phyloP scores from a whole-genome alignment of 108 stramenopile species.

The Cyclotella distinguenda region DNA sequence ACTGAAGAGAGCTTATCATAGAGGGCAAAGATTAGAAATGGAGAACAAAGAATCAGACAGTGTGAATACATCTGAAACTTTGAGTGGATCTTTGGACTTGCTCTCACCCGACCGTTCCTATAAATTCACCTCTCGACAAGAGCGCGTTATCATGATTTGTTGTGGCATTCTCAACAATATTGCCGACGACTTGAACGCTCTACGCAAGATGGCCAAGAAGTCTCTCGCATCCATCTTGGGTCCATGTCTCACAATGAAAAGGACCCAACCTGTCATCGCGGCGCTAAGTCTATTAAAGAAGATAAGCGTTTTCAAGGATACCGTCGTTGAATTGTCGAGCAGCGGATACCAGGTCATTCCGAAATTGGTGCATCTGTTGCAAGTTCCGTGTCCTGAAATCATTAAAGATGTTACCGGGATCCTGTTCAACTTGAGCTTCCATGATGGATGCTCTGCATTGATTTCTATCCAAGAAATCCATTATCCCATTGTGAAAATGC shows the following conservation, averaged over 20 bases:
- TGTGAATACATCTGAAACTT: neutral
- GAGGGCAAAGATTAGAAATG: neutral
- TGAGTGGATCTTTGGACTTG: neutral
- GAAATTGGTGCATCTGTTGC: slow-evolving; percentile 8
- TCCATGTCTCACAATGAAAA: slow-evolving; percentile 9
- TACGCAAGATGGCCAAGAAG: slow-evolving; percentile 38
- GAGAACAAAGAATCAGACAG: neutral
- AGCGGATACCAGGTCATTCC: slow-evolving; percentile 11
- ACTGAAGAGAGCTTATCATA: slow-evolving; percentile 20
- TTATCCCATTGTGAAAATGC: slow-evolving; percentile 1
- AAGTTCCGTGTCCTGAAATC: neutral
- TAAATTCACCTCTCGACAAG: slow-evolving; percentile 18
- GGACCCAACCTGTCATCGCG: neutral
- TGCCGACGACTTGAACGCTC: slow-evolving; percentile 18
- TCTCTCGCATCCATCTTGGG: slow-evolving; percentile 10
- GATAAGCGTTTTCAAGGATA: slow-evolving; percentile 26
- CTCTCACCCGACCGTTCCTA: neutral
- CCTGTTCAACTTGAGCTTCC: slow-evolving; percentile 40
- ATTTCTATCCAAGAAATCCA: slow-evolving; percentile 24
- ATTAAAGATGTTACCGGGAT: neutral
- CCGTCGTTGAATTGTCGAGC: slow-evolving; percentile 19
- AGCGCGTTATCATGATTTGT: slow-evolving; percentile 23
- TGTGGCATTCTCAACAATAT: slow-evolving; percentile 27
- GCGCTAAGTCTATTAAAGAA: slow-evolving; percentile 15
- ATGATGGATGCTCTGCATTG: slow-evolving; percentile 7